Evolutionary conservation across 805 yeast species (phyloP).

Genomic region (Candida vaughaniae): DNA sequence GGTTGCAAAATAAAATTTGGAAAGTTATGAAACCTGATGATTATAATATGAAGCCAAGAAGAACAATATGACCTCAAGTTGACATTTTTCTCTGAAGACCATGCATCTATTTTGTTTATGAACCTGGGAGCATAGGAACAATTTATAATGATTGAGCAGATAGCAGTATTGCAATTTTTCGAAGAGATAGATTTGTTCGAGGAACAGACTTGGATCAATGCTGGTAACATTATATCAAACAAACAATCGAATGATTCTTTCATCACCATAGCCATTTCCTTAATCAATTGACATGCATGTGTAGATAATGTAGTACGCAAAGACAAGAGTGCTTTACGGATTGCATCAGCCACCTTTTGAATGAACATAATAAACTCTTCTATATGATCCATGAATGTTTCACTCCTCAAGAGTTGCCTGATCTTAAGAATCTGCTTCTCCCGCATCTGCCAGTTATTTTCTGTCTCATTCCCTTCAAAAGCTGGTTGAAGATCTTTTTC

Average conservation of each 20-base stretch:
- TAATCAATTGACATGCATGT: constrained; percentile 72
- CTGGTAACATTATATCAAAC: constrained; percentile 48
- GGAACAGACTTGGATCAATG: constrained; percentile 52
- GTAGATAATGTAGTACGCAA: constrained; percentile 80
- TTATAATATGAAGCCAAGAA: constrained; percentile 63
- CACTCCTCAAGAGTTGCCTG: constrained; percentile 62
- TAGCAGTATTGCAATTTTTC: constrained; percentile 52
- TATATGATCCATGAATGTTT: constrained; percentile 33
- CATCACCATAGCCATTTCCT: constrained; percentile 56
- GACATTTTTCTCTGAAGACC: constrained; percentile 66
- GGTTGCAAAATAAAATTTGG: constrained; percentile 8
- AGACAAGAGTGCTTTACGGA: constrained; percentile 66
- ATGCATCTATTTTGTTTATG: constrained; percentile 47
- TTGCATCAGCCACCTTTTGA: constrained; percentile 45
- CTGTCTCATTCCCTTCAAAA: constrained; percentile 80
- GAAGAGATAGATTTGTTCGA: constrained; percentile 66
- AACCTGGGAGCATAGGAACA: constrained; percentile 54
- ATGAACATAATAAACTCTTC: constrained; percentile 35
- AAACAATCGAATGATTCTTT: constrained; percentile 43
- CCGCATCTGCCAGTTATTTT: constrained; percentile 77
- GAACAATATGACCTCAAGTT: constrained; percentile 71
- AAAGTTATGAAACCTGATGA: constrained; percentile 50
- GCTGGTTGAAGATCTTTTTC: constrained; percentile 17
- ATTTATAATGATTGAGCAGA: constrained; percentile 55
- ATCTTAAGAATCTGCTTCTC: constrained; percentile 60